Conservation (phyloP, 345 rosid species). For the Excoecaria cochinchinensis region DNA sequence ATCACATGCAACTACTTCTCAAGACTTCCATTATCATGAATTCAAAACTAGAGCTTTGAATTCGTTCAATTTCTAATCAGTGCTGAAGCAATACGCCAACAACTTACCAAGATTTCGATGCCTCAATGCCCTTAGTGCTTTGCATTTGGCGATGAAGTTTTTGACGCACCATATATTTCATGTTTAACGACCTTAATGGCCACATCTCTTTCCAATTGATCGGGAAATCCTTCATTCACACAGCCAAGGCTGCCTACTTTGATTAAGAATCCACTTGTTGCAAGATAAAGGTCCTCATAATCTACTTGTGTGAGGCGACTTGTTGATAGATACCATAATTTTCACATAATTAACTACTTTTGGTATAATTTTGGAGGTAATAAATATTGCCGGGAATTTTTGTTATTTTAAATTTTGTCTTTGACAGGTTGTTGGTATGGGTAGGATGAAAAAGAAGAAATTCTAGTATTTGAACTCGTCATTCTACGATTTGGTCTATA, state of each 20-base stretch:
- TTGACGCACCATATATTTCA: not conserved
- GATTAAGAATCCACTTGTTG: conserved; percentile 4
- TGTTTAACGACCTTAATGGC: conserved; percentile 18
- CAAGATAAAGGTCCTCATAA: not conserved
- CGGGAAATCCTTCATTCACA: conserved; percentile 5
- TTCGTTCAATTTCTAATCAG: conserved; percentile 16
- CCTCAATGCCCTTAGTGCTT: not conserved
- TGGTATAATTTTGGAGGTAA: no score
- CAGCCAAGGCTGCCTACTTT: conserved; percentile 4
- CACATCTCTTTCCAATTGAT: not conserved
- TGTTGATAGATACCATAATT: no score
- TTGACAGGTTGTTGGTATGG: no score
- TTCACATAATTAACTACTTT: no score
- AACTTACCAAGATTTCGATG: conserved; percentile 14
- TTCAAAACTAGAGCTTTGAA: conserved; percentile 23
- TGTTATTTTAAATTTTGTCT: no score
- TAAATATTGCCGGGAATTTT: no score
- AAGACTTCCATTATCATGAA: conserved; percentile 15
- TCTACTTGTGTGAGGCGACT: not conserved
- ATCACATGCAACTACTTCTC: conserved; percentile 23
- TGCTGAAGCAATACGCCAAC: conserved; percentile 7
- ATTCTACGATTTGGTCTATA: no score
- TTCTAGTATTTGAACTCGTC: no score
- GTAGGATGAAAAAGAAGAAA: no score
- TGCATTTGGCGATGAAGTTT: conserved; percentile 11